These are phyloP conservation scores for Pseudogymnoascus sp. DNA, from an alignment of 2,329 filamentous ascomycete species.

Conservation along the genomic window DNA sequence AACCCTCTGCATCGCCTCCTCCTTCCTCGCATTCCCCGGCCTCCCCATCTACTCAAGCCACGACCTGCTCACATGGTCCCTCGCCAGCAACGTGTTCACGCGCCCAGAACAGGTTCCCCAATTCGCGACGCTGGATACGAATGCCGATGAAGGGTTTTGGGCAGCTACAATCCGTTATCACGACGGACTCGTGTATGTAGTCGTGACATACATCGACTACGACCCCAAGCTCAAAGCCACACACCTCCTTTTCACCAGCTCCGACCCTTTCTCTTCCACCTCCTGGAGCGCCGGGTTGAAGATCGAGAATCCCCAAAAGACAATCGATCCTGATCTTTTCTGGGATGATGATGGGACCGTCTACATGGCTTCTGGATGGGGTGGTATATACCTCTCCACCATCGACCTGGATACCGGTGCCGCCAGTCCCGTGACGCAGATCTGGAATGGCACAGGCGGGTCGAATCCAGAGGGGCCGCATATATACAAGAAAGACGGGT, in stretches of 20 bases:
- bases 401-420: conserved; percentile 28
- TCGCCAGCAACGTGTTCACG: conserved; percentile 27
- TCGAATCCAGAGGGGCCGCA: conserved; percentile 46
- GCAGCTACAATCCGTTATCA: conserved; percentile 34
- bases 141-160: conserved; percentile 32
- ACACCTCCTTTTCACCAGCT: conserved; percentile 38
- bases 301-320: too few species aligned
- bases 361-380: conserved; percentile 33
- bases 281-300: too few species aligned
- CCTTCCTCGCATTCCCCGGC: conserved; percentile 35
- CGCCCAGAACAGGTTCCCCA: conserved; percentile 31
- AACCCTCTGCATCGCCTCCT: conserved; percentile 34
- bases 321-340: too few species aligned
- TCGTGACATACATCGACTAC: conserved; percentile 28
- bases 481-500: conserved; percentile 42
- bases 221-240: conserved; percentile 25
- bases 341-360: conserved; percentile 33
- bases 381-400: conserved; percentile 34
- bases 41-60: conserved; percentile 33
- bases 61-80: conserved; percentile 32
- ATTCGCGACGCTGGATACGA: conserved; percentile 26
- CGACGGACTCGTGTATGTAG: conserved; percentile 31
- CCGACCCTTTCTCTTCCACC: too few species aligned
- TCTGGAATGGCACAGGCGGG: conserved; percentile 42
- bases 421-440: conserved; percentile 31